phyloP scores from a whole-genome alignment of 2,329 filamentous ascomycete genomes.

The Tolypocladium guangdongense region DNA sequence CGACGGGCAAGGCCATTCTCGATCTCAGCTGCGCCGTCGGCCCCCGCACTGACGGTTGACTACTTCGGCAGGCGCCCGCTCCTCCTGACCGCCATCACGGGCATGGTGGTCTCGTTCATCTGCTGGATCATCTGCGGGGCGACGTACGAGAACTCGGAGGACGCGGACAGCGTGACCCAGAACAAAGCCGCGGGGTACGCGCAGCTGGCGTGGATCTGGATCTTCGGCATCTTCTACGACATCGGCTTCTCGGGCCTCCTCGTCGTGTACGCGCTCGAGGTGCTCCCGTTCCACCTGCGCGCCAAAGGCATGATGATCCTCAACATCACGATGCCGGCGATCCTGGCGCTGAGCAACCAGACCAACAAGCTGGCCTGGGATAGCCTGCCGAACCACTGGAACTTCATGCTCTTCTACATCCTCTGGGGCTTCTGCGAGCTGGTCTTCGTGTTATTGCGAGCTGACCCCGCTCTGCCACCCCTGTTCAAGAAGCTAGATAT shows the following conservation, averaged over 20 bases:
- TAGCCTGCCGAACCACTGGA: slow-evolving; percentile 47
- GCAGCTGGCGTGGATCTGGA: slow-evolving; percentile 48
- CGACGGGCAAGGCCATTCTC: too few relatives aligned
- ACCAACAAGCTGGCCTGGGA: slow-evolving; percentile 55
- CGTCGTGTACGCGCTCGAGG: slow-evolving; percentile 46
- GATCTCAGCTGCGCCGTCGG: too few relatives aligned
- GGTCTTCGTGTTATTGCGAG: too few relatives aligned
- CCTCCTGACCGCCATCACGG: slow-evolving; percentile 37
- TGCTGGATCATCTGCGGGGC: slow-evolving; percentile 42
- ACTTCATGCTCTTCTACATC: slow-evolving; percentile 57
- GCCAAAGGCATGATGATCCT: slow-evolving; percentile 51
- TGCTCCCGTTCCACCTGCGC: slow-evolving; percentile 46
- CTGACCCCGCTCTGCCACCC: too few relatives aligned
- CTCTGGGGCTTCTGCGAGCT: slow-evolving; percentile 57
- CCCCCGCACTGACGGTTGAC: slow-evolving; percentile 39
- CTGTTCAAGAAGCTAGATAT: too few relatives aligned
- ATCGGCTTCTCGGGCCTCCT: slow-evolving; percentile 49
- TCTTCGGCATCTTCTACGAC: slow-evolving; percentile 49
- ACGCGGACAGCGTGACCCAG: too few relatives aligned
- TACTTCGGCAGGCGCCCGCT: slow-evolving; percentile 40
- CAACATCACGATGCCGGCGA: slow-evolving; percentile 52
- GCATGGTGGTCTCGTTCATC: slow-evolving; percentile 36
- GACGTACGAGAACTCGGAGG: slow-evolving; percentile 40
- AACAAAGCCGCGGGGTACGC: slow-evolving; percentile 43
- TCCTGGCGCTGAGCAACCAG: slow-evolving; percentile 31